These are phyloP conservation scores for Amanita molliuscula DNA, from an alignment of 768 basidiomycete genomes.

Conservation along the genomic window DNA sequence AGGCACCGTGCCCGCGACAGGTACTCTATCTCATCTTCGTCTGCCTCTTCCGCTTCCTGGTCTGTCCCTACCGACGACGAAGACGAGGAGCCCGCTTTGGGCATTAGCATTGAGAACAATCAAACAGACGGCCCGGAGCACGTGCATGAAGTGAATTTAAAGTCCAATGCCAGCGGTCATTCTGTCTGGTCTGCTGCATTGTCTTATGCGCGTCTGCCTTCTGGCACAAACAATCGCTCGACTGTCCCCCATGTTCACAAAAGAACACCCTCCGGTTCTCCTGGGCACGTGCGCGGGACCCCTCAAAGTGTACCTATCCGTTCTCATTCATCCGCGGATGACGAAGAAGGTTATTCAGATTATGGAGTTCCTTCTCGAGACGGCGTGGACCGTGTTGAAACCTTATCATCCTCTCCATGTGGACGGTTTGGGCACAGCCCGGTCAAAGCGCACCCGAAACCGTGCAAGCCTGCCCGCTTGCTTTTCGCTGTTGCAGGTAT, in stretches of 20 bases:
- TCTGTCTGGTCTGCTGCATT: conserved; percentile 34
- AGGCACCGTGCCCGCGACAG: conserved; percentile 34
- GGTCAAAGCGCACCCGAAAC: conserved; percentile 44
- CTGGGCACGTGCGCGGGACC: conserved; percentile 25
- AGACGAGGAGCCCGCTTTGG: conserved; percentile 33
- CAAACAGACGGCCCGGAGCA: conserved; percentile 28
- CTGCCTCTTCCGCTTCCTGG: conserved; percentile 56
- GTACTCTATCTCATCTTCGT: conserved; percentile 52
- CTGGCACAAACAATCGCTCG: conserved; percentile 58
- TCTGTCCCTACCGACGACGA: conserved; percentile 59
- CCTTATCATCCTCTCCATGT: conserved; percentile 15
- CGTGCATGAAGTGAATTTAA: conserved; percentile 29
- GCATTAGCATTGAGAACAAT: conserved; percentile 22
- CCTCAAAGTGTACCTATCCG: conserved; percentile 33
- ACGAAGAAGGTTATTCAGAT: conserved; percentile 34
- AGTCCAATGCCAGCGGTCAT: conserved; percentile 27
- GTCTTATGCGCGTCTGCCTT: conserved; percentile 60
- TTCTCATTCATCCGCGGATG: conserved; percentile 30
- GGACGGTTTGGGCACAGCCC: conserved; percentile 19
- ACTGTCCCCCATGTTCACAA: conserved; percentile 47
- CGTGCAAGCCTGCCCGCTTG: conserved; percentile 68
- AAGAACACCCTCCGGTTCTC: conserved; percentile 35
- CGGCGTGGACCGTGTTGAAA: conserved; percentile 21
- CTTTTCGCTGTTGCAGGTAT: conserved; percentile 61
- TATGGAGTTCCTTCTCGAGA: conserved; percentile 29